Evolutionary conservation across 2,329 filamentous ascomycete species (phyloP), one percentile per base, ranked within the genome.

Genomic region (Pseudocercospora crystallina): DNA sequence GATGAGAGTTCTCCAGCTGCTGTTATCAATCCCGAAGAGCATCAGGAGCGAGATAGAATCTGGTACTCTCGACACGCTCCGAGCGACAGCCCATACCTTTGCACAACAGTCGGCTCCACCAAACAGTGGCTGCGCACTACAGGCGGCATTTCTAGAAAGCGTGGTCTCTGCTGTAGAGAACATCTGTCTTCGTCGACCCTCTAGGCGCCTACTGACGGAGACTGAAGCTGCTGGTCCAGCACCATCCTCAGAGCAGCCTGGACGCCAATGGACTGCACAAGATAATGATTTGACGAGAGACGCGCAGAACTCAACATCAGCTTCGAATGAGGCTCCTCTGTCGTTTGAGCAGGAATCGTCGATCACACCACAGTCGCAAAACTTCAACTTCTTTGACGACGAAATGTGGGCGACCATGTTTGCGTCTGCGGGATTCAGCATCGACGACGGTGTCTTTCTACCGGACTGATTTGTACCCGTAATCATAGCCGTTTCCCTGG

Each of bases 81-180:
- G 29, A 5, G 34, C 40, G n/a, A 31, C 40, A 17, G n/a, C 29
- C 12, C 29, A 43, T 12, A 31, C 40, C 9, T 43, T 43, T 30
- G 40, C 30, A 8, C 57, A 70, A 8, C 68, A 71, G 51, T 60
- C 40, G 11, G 40, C 40, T 4, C 40, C 40, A 10, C 29, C 40
- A 10, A 43, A 43, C 13, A 43, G 29, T 17, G 40, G 40, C 5
- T 43, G 40, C 26, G 40, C 40, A 14, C 13, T 43, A 14, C 40
- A 43, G 20, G 40, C 40, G n/a, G 34, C 34, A 31, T 43, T 43
- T 43, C 40, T 43, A n/a, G 40, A 29, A n/a, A 43, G 34, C 13
- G 40, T 43, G n/a, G 40, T 43, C 12, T 43, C 40, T 3, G 34
- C 32, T n/a, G 40, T 43, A 9, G 26, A 33, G 14, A 31, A 43